Percentiles rank a stretch among this genome's conserved stretches.
Evolutionary conservation across 495 filamentous ascomycete genomes (phyloP).

Genomic region (Trichoderma reesei): DNA sequence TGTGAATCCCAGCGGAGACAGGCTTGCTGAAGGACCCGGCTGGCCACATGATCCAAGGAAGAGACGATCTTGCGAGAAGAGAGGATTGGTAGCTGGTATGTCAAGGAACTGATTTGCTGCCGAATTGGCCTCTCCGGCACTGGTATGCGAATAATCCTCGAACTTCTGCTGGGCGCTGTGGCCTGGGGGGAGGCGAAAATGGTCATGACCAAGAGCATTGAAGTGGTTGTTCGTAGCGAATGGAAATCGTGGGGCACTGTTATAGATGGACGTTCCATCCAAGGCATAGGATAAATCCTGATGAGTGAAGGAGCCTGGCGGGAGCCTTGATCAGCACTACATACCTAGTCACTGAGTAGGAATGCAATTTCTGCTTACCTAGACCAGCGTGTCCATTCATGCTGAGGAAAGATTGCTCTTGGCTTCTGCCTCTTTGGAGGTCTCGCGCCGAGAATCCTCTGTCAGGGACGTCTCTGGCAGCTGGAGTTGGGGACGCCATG

Average conservation of each 20-base stretch:
- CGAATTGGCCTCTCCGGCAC: not conserved
- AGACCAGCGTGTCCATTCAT: not conserved
- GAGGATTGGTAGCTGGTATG: not conserved
- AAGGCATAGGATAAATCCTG: not conserved
- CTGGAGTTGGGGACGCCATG: constrained; percentile 14
- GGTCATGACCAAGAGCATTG: not conserved
- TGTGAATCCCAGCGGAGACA: constrained; percentile 1
- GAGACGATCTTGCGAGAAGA: constrained; percentile 5
- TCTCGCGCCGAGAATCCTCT: constrained; percentile 17
- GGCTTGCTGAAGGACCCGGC: not conserved
- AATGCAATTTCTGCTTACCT: not conserved
- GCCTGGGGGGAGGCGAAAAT: not conserved
- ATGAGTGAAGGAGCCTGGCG: not conserved
- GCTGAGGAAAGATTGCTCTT: not conserved
- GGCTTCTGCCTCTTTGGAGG: constrained; percentile 14
- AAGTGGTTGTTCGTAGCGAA: constrained; percentile 4
- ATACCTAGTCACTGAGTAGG: not conserved
- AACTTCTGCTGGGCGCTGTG: not conserved
- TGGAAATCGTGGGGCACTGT: not conserved
- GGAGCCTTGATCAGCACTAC: not conserved
- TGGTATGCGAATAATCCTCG: not conserved
- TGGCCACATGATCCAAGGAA: constrained; percentile 6
- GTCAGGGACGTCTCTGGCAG: constrained; percentile 15
- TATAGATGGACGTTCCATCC: not conserved
- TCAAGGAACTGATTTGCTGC: not conserved